These are phyloP conservation scores for Hevea brasiliensis DNA, from an alignment of 345 rosid genomes.

Conservation along the genomic window DNA sequence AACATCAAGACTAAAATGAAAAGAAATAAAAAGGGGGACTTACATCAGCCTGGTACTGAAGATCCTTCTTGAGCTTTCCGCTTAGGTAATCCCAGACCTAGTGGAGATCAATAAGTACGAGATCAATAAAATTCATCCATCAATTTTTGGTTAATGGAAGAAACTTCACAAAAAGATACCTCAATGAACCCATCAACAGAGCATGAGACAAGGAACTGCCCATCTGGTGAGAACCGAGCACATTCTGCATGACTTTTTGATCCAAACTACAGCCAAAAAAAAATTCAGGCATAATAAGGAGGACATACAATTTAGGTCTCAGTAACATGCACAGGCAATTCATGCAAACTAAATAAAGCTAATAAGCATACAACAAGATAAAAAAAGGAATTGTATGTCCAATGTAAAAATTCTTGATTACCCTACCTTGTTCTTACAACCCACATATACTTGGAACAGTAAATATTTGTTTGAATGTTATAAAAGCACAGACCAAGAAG, in stretches of 20 bases:
- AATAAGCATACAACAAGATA: background rate
- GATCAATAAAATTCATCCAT: constrained; percentile 24
- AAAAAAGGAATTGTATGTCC: background rate
- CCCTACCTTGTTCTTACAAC: background rate
- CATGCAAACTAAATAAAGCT: constrained; percentile 1
- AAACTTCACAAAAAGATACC: constrained; percentile 40
- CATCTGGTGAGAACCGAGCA: constrained; percentile 93
- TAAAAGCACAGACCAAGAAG: constrained; percentile 1
- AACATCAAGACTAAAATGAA: constrained; percentile 1
- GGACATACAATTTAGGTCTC: background rate
- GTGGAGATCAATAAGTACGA: constrained; percentile 19
- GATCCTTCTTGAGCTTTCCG: constrained; percentile 98
- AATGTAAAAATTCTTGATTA: background rate
- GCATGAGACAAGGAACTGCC: constrained; percentile 91
- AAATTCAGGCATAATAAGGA: constrained; percentile 10
- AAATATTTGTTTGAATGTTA: no score
- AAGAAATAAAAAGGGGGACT: constrained; percentile 25
- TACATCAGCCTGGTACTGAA: constrained; percentile 96
- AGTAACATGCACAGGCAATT: background rate
- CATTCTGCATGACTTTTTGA: constrained; percentile 95
- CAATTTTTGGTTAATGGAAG: constrained; percentile 1
- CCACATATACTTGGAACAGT: background rate
- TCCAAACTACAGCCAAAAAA: constrained; percentile 69
- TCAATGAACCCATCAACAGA: constrained; percentile 98
- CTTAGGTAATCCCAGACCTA: constrained; percentile 98